These are phyloP conservation scores for Raddia guianensis DNA, from an alignment of 176 grass and related monocot genomes.

Conservation along the genomic window DNA sequence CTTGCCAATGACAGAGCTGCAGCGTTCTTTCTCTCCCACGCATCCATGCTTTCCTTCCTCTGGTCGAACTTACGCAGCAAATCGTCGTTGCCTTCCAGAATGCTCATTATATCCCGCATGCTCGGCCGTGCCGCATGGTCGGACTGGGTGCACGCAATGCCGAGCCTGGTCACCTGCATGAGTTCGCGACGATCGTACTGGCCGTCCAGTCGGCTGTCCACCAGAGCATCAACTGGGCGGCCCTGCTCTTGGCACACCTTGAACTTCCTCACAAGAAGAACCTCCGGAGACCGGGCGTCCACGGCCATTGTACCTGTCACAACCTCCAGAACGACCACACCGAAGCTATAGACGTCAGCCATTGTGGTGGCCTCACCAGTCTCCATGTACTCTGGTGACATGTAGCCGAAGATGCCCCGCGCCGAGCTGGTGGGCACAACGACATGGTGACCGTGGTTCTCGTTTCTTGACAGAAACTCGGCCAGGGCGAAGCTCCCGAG, in stretches of 20 bases:
- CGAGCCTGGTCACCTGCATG: conserved; percentile 57
- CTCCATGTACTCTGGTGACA: conserved; percentile 87
- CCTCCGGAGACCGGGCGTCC: conserved; percentile 66
- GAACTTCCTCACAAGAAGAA: conserved; percentile 69
- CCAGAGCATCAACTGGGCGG: conserved; percentile 46
- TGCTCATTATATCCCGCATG: conserved; percentile 73
- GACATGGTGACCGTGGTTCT: conserved; percentile 47
- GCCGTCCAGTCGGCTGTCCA: conserved; percentile 58
- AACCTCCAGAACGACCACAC: conserved; percentile 77
- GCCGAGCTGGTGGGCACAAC: conserved; percentile 37
- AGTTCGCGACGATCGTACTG: conserved; percentile 47
- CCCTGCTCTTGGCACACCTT: conserved; percentile 29
- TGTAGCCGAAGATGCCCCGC: conserved; percentile 90
- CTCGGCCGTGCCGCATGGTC: conserved; percentile 57
- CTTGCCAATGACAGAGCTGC: conserved; percentile 54
- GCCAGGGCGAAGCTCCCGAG: conserved; percentile 88
- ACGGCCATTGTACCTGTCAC: conserved; percentile 67
- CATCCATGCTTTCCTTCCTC: conserved; percentile 47
- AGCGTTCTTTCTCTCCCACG: conserved; percentile 65
- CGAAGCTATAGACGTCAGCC: conserved; percentile 91
- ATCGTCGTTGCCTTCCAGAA: conserved; percentile 83
- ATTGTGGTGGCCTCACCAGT: conserved; percentile 69
- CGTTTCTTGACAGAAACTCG: conserved; percentile 85
- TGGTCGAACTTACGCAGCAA: conserved; percentile 45
- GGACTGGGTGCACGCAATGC: conserved; percentile 63